These are phyloP conservation scores for Fraxinus pennsylvanica DNA, from an alignment of 257 asterid genomes.

Conservation along the genomic window DNA sequence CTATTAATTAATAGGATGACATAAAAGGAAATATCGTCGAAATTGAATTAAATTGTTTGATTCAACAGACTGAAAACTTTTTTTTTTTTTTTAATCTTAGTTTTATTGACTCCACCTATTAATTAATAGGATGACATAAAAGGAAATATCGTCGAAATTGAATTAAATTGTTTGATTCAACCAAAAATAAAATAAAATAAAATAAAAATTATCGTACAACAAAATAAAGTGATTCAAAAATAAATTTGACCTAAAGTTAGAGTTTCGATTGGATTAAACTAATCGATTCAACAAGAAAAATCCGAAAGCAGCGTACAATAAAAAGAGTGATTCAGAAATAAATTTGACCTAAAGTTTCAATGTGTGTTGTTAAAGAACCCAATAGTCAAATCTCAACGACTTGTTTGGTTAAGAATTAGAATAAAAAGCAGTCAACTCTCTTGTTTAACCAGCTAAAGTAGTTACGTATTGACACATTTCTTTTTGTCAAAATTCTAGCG, in stretches of 20 bases:
- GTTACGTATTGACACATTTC: too few relatives aligned
- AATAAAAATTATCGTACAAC: too few relatives aligned
- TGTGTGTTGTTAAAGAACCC: neutral
- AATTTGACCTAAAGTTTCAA: neutral
- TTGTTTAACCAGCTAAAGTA: too few relatives aligned
- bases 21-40: neutral
- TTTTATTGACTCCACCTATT: neutral
- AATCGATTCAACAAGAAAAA: too few relatives aligned
- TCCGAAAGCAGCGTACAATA: too few relatives aligned
- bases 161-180: too few relatives aligned
- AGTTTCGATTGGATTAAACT: too few relatives aligned
- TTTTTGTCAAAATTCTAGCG: too few relatives aligned
- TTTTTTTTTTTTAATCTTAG: too few relatives aligned
- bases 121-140: neutral
- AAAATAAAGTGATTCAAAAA: neutral
- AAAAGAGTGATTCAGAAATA: neutral
- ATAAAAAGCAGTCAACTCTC: neutral
- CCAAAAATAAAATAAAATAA: too few relatives aligned
- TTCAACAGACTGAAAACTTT: too few relatives aligned
- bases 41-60: too few relatives aligned
- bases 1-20: neutral
- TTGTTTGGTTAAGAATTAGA: neutral
- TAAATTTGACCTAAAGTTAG: neutral
- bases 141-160: neutral
- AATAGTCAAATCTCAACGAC: neutral